Base-by-base conservation (phyloP, 2,329 filamentous ascomycete genomes). In the Huntiella bhutanensis region DNA sequence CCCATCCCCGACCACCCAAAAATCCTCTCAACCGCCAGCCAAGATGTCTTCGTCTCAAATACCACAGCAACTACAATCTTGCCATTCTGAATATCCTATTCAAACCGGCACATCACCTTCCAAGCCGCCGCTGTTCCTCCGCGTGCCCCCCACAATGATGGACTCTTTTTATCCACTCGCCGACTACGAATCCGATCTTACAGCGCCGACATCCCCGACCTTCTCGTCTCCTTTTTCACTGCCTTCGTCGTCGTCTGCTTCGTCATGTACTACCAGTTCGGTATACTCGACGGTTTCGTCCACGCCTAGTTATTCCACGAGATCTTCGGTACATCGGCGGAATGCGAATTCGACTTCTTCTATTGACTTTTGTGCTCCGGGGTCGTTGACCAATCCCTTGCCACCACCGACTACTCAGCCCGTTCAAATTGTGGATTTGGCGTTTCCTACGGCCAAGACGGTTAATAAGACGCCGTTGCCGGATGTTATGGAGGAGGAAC, bases 281-380 rank as follows among this genome's bases (percentile, higher is more conserved):
- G 22, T 28, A 28, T 28, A 28, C 22, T 28, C 22, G 22, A 28
- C 22, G 6, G 6, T 28, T 40, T 19, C 38, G 19, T 19, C 38
- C 3, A 15, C 38, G 17, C 38, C 15, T 28, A 8, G 11, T 28
- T 32, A 28, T 13, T 36, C 46, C 4, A 34, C 40, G 17, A 40
- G 44, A 13, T 28, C 32, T 10, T 46, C 40, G 19, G 39, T 44
- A 10, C 44, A 81, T 59, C 63, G 72, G 42, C 71, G 77, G 54
- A 75, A 73, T 54, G 72, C 77, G 17, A 88, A 83, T 62, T 91
- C 85, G 0, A 70, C 72, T 22, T 93, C 86, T 1, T 93, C 86
- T 4, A 66, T 84, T 48, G 79, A 82, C 47, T 36, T 43, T 13
- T 43, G 34, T 10, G 41, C 35, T 10, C 43, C 43, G 3, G 43